phyloP scores from a whole-genome alignment of 2,329 filamentous ascomycete genomes.

The Kalaharituber pfeilii region DNA sequence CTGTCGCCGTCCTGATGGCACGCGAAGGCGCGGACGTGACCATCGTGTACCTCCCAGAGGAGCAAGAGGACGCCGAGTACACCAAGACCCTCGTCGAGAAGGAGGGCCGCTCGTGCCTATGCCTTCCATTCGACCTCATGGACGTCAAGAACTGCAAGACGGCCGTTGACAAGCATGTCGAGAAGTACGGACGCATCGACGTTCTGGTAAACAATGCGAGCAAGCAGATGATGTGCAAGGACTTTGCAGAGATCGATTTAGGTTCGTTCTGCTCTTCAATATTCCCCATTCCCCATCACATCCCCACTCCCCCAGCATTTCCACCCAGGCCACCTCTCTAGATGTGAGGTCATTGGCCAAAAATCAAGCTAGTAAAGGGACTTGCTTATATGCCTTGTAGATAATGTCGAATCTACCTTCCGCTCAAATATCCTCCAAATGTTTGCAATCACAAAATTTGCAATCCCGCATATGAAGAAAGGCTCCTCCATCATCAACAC shows the following conservation, averaged over 20 bases:
- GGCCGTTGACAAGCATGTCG: constrained; percentile 37
- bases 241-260: constrained; percentile 39
- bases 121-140: constrained; percentile 35
- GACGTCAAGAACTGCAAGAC: constrained; percentile 35
- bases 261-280: constrained; percentile 3
- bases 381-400: constrained; percentile 10
- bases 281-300: neutral
- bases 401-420: constrained; percentile 40
- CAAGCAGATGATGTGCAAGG: constrained; percentile 37
- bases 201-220: constrained; percentile 44
- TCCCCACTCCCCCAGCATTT: neutral
- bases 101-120: constrained; percentile 33
- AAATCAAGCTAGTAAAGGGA: neutral
- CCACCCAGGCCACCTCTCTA: neutral
- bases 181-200: constrained; percentile 32
- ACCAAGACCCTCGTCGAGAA: constrained; percentile 38
- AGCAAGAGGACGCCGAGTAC: constrained; percentile 38
- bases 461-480: constrained; percentile 38
- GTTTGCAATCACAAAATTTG: constrained; percentile 42
- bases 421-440: constrained; percentile 40
- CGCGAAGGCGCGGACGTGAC: constrained; percentile 40
- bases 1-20: constrained; percentile 39
- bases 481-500: constrained; percentile 41
- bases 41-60: constrained; percentile 39
- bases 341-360: neutral